Percentiles rank a stretch among this genome's conserved stretches.
Evolutionary conservation across 2,329 filamentous ascomycete genomes (phyloP).

Genomic region (Aureobasidium sp.): DNA sequence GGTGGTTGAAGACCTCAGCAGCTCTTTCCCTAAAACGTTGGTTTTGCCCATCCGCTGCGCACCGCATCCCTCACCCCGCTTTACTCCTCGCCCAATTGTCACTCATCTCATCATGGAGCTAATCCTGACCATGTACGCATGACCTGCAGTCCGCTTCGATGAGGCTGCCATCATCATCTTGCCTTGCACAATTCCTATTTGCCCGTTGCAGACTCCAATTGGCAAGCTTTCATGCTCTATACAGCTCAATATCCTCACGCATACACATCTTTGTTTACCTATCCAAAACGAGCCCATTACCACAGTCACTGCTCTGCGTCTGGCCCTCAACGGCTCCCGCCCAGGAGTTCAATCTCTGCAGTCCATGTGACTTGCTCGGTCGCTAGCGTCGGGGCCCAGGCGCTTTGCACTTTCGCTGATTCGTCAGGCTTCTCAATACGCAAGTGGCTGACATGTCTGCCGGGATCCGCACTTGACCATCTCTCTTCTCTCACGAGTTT

Average conservation of each 20-base stretch:
- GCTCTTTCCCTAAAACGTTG: conserved; percentile 5
- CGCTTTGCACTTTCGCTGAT: conserved; percentile 9
- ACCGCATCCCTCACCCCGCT: conserved; percentile 13
- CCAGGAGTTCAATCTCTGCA: conserved; percentile 13
- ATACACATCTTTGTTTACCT: not conserved
- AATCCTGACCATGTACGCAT: conserved; percentile 8
- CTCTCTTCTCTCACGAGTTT: not conserved
- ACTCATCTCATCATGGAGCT: conserved; percentile 13
- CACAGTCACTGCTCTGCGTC: conserved; percentile 3
- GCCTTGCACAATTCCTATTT: not conserved
- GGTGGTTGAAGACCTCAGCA: conserved; percentile 3
- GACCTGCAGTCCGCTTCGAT: not conserved
- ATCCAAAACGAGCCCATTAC: not conserved
- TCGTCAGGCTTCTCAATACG: conserved; percentile 1
- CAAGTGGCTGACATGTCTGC: conserved; percentile 15
- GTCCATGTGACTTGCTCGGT: conserved; percentile 11
- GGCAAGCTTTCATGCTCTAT: not conserved
- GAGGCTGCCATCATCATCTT: not conserved
- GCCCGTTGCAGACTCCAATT: not conserved
- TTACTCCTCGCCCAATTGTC: conserved; percentile 7
- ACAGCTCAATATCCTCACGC: not conserved
- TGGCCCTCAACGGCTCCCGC: conserved; percentile 13
- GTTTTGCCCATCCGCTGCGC: conserved; percentile 13
- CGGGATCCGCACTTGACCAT: conserved; percentile 9
- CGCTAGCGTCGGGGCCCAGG: conserved; percentile 13